Conservation (phyloP, 345 rosid genomes). For the Streptanthus diversifolius region DNA sequence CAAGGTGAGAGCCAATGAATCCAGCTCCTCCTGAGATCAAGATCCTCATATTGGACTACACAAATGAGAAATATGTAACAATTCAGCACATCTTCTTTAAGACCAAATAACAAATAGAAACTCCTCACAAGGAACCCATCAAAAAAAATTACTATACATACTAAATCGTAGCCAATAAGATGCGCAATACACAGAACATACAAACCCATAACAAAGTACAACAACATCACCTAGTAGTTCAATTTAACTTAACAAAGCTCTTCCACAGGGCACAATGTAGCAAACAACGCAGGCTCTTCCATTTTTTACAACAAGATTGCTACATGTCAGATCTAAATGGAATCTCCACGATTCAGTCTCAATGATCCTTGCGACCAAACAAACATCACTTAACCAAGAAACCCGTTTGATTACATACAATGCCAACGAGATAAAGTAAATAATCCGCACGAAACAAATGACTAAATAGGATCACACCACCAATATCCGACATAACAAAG, state of each 20-base stretch:
- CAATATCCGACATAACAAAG: background rate
- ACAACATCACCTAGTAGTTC: background rate
- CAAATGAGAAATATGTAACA: slow-evolving; percentile 5
- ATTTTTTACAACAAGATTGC: too few relatives aligned
- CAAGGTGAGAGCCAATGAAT: slow-evolving; percentile 93
- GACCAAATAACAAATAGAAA: background rate
- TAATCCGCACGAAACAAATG: background rate
- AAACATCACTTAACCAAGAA: background rate
- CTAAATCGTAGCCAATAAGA: background rate
- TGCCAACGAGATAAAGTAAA: slow-evolving; percentile 5
- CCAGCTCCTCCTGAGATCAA: slow-evolving; percentile 97
- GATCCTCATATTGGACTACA: slow-evolving; percentile 92
- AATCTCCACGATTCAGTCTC: background rate
- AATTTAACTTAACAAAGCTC: background rate
- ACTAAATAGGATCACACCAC: background rate
- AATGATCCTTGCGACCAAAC: background rate
- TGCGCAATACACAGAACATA: background rate
- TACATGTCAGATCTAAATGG: too few relatives aligned
- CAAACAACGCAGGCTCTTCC: background rate
- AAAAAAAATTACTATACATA: background rate
- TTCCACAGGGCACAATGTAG: background rate
- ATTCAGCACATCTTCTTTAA: background rate
- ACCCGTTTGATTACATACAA: background rate
- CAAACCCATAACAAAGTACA: background rate
- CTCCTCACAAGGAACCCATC: too few relatives aligned